phyloP scores from a whole-genome alignment of 1,284 basidiomycete genomes.

The Marasmius fiardii region DNA sequence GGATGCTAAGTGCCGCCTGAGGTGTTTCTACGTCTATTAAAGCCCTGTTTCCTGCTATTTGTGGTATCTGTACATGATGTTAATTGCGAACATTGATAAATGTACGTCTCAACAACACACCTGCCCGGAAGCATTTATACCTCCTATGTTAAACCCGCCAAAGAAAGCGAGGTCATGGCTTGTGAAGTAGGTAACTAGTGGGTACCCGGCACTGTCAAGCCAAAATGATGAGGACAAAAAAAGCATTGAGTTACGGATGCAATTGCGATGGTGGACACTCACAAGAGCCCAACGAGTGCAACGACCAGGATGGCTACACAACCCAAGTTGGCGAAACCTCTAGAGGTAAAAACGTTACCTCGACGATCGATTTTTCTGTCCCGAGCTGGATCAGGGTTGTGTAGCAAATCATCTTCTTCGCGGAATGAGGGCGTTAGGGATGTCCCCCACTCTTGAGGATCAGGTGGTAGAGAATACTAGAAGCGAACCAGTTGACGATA shows the following conservation, averaged over 20 bases:
- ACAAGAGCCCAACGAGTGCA: slow-evolving; percentile 52
- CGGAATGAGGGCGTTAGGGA: slow-evolving; percentile 42
- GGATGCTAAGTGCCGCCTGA: slow-evolving; percentile 42
- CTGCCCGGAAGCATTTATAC: slow-evolving; percentile 54
- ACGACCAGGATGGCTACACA: slow-evolving; percentile 53
- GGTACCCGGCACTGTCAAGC: slow-evolving; percentile 47
- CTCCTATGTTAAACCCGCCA: slow-evolving; percentile 66
- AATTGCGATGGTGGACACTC: too few species aligned
- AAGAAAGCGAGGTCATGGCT: slow-evolving; percentile 27
- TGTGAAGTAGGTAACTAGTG: slow-evolving; percentile 48
- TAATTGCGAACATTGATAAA: neutral
- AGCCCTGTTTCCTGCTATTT: slow-evolving; percentile 48
- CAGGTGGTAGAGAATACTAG: slow-evolving; percentile 50
- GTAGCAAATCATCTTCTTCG: slow-evolving; percentile 54
- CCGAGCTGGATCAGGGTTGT: slow-evolving; percentile 42
- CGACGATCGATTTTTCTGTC: slow-evolving; percentile 23
- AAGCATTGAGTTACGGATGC: neutral
- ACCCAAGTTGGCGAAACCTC: slow-evolving; percentile 64
- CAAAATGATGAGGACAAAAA: neutral
- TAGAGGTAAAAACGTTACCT: slow-evolving; percentile 34
- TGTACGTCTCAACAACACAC: slow-evolving; percentile 5
- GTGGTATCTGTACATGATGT: slow-evolving; percentile 36
- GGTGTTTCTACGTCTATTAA: slow-evolving; percentile 72
- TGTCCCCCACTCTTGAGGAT: slow-evolving; percentile 53
- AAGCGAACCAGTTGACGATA: neutral